These are phyloP conservation scores for Boletus rufocinnamomeus DNA, from an alignment of 768 basidiomycete species.

Conservation along the genomic window DNA sequence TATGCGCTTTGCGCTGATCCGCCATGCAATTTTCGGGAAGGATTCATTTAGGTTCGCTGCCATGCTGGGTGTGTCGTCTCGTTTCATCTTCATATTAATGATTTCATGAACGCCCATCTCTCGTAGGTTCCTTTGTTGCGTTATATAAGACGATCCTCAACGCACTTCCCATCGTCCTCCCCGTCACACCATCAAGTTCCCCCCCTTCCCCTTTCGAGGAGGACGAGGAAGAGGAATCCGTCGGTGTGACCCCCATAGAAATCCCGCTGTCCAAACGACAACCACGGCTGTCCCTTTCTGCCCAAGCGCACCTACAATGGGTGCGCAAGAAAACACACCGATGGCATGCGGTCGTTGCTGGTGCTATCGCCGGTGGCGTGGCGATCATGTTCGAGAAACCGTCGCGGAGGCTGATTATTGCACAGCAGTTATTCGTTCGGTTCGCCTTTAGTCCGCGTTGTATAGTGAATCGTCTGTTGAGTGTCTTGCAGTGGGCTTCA, in stretches of 20 bases:
- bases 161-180: conserved; percentile 70
- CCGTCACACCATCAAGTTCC: conserved; percentile 33
- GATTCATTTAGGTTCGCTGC: conserved; percentile 85
- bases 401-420: conserved; percentile 63
- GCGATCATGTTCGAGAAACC: conserved; percentile 79
- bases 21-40: conserved; percentile 79
- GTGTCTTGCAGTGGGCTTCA: conserved; percentile 69
- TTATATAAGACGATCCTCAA: conserved; percentile 83
- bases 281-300: conserved; percentile 60
- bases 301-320: conserved; percentile 62
- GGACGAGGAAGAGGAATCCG: conserved; percentile 27
- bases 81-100: neutral
- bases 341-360: conserved; percentile 84
- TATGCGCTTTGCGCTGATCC: conserved; percentile 64
- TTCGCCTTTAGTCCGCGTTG: neutral
- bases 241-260: conserved; percentile 12
- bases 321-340: conserved; percentile 64
- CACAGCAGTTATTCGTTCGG: conserved; percentile 91
- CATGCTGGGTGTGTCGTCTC: conserved; percentile 66
- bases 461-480: neutral
- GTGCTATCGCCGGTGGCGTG: conserved; percentile 69
- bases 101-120: neutral
- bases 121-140: conserved; percentile 70
- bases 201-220: conserved; percentile 35
- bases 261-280: conserved; percentile 34